Percentiles rank a stretch among this genome's conserved stretches.
Evolutionary conservation across 2,329 filamentous ascomycete genomes (phyloP).

Genomic region (Neofusicoccum laricinum): DNA sequence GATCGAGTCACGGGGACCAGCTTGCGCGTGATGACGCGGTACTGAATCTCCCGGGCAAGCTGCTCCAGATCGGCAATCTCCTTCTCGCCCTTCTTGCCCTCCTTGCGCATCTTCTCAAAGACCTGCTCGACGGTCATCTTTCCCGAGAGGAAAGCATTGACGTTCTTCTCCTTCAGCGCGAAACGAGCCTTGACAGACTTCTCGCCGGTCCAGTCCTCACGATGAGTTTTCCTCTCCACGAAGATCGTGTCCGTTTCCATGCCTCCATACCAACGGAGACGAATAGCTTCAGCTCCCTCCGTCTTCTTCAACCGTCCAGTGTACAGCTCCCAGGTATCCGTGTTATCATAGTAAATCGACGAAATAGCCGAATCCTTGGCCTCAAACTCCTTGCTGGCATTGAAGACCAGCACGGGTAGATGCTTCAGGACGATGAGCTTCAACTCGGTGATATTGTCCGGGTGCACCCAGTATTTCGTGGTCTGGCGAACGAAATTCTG

Average conservation of each 20-base stretch:
- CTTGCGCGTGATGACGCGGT: slow-evolving; percentile 81
- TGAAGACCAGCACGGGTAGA: slow-evolving; percentile 94
- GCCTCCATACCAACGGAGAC: slow-evolving; percentile 93
- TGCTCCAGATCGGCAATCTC: slow-evolving; percentile 90
- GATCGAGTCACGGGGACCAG: slow-evolving; percentile 88
- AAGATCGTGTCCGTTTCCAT: slow-evolving; percentile 97
- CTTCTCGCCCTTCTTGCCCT: slow-evolving; percentile 89
- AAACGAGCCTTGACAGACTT: slow-evolving; percentile 99
- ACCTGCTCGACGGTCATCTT: slow-evolving; percentile 79
- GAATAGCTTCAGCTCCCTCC: slow-evolving; percentile 94
- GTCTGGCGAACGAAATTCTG: slow-evolving; percentile 96
- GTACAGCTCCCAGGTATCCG: slow-evolving; percentile 90
- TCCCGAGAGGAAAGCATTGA: slow-evolving; percentile 85
- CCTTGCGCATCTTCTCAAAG: slow-evolving; percentile 95
- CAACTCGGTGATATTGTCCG: slow-evolving; percentile 95
- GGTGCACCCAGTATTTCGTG: slow-evolving; percentile 99
- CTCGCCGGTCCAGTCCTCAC: slow-evolving; percentile 98
- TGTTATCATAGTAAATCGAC: slow-evolving; percentile 97
- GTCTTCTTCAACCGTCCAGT: slow-evolving; percentile 94
- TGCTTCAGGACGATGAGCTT: slow-evolving; percentile 98
- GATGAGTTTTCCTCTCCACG: slow-evolving; percentile 95
- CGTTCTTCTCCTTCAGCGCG: slow-evolving; percentile 91
- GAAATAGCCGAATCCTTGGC: slow-evolving; percentile 89
- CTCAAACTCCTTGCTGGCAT: slow-evolving; percentile 94
- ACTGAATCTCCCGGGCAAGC: slow-evolving; percentile 88